Percentiles rank a stretch among this genome's conserved stretches.
Evolutionary conservation across 2,329 filamentous ascomycete genomes (phyloP).

Genomic region (Gyromitra esculenta): DNA sequence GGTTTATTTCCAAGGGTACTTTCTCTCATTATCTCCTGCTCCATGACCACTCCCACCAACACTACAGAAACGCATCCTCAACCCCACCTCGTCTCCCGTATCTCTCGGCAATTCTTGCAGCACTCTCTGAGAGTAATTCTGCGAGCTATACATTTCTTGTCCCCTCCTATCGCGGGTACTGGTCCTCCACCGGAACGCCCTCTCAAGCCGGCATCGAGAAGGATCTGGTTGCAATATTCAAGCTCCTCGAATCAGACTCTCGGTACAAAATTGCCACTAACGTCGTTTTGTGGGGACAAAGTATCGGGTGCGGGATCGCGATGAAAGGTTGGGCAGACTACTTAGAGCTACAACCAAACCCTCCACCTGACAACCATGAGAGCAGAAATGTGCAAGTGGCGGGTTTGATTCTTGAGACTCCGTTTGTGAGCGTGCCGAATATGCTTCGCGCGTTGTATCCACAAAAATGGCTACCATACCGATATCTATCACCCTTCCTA

Average conservation of each 20-base stretch:
- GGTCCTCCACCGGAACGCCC: conserved; percentile 77
- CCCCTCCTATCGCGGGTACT: conserved; percentile 75
- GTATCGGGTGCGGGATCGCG: conserved; percentile 77
- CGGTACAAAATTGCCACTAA: conserved; percentile 59
- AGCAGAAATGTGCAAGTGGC: conserved; percentile 57
- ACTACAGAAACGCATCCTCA: conserved; percentile 63
- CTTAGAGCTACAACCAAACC: conserved; percentile 50
- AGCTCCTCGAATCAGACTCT: conserved; percentile 59
- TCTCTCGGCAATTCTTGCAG: conserved; percentile 63
- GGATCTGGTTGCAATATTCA: conserved; percentile 71
- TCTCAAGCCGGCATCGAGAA: conserved; percentile 75
- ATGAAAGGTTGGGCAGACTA: conserved; percentile 68
- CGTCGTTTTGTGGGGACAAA: conserved; percentile 79
- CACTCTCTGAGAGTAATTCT: conserved; percentile 40
- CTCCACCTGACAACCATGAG: conserved; percentile 25
- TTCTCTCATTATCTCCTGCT: conserved; percentile 62
- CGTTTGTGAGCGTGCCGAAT: conserved; percentile 74
- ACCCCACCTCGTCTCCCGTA: conserved; percentile 63
- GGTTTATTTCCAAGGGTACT: conserved; percentile 65
- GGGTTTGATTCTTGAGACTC: conserved; percentile 76
- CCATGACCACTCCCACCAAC: conserved; percentile 61
- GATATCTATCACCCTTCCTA: conserved; percentile 77
- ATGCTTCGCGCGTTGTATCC: conserved; percentile 80
- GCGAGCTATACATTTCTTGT: conserved; percentile 62
- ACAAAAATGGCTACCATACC: conserved; percentile 81